phyloP scores from a whole-genome alignment of 225 moss, liverwort and hornwort genomes.

The Marchantia polymorpha region DNA sequence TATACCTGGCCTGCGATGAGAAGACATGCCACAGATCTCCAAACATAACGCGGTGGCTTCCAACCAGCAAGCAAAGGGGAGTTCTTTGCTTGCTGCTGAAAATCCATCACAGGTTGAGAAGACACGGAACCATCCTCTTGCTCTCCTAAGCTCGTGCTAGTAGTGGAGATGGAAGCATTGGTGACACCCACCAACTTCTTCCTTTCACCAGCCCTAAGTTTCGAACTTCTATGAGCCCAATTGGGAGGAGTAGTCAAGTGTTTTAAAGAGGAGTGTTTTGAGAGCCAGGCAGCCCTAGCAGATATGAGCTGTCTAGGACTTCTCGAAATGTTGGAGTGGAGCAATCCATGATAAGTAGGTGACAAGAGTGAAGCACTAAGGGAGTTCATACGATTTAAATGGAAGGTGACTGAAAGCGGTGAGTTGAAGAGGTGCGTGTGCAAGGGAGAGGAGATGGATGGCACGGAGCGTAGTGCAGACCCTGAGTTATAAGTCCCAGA shows the following conservation, averaged over 20 bases:
- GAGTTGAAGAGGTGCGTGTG: neutral
- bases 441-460: neutral
- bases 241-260: neutral
- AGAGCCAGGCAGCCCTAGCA: neutral
- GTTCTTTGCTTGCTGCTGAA: slow-evolving; percentile 19
- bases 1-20: slow-evolving; percentile 88
- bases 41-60: slow-evolving; percentile 89
- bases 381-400: neutral
- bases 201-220: slow-evolving; percentile 1
- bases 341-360: neutral
- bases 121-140: slow-evolving; percentile 26
- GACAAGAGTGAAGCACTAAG: neutral
- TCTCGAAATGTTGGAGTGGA: neutral
- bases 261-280: neutral
- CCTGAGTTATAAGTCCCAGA: neutral
- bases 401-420: neutral
- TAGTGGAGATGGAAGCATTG: slow-evolving; percentile 26
- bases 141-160: slow-evolving; percentile 22
- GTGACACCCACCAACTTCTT: neutral
- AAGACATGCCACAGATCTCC: slow-evolving; percentile 86
- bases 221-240: neutral
- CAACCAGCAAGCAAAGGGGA: slow-evolving; percentile 63
- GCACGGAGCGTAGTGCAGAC: neutral
- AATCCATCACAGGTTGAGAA: slow-evolving; percentile 19
- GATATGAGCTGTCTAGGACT: neutral